A percentile compares a stretch with the other conserved stretches of the same genome.
These are phyloP conservation scores for Solanum medicagineum DNA, from an alignment of 257 asterid genomes.

Conservation along the genomic window DNA sequence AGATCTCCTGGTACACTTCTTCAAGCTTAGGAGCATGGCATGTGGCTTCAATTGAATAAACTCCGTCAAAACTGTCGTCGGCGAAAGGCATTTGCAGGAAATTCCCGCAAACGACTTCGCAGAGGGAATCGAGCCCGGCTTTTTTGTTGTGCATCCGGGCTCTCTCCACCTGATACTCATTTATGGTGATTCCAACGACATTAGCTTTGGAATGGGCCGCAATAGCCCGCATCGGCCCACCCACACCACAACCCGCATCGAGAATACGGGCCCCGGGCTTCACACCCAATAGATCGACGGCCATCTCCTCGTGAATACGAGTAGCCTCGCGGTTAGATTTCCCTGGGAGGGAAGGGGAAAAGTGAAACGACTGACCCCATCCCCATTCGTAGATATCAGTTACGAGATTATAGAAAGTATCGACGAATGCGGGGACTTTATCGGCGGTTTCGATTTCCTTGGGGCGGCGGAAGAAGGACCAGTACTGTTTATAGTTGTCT, in stretches of 20 bases:
- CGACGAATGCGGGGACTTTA: slow-evolving; percentile 69
- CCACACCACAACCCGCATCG: slow-evolving; percentile 81
- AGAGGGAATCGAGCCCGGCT: slow-evolving; percentile 45
- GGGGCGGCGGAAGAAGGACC: slow-evolving; percentile 71
- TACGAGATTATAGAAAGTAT: slow-evolving; percentile 73
- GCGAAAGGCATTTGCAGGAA: slow-evolving; percentile 71
- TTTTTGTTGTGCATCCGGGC: slow-evolving; percentile 58
- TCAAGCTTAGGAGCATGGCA: slow-evolving; percentile 69
- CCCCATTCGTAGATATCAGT: slow-evolving; percentile 89
- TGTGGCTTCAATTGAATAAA: slow-evolving; percentile 70
- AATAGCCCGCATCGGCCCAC: slow-evolving; percentile 84
- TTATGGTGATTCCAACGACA: slow-evolving; percentile 70
- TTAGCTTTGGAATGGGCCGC: slow-evolving; percentile 71
- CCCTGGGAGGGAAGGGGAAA: slow-evolving; percentile 55
- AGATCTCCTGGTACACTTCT: slow-evolving; percentile 66
- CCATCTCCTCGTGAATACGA: slow-evolving; percentile 68
- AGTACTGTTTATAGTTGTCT: slow-evolving; percentile 55
- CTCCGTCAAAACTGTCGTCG: slow-evolving; percentile 53
- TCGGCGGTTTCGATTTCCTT: slow-evolving; percentile 50
- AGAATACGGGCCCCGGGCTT: slow-evolving; percentile 40
- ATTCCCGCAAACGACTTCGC: slow-evolving; percentile 73
- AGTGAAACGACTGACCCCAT: slow-evolving; percentile 82
- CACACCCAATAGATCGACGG: slow-evolving; percentile 49
- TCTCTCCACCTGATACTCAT: slow-evolving; percentile 66
- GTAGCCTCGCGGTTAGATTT: slow-evolving; percentile 69